phyloP scores from a whole-genome alignment of 495 filamentous ascomycete genomes.

The Podospora fimiseda region DNA sequence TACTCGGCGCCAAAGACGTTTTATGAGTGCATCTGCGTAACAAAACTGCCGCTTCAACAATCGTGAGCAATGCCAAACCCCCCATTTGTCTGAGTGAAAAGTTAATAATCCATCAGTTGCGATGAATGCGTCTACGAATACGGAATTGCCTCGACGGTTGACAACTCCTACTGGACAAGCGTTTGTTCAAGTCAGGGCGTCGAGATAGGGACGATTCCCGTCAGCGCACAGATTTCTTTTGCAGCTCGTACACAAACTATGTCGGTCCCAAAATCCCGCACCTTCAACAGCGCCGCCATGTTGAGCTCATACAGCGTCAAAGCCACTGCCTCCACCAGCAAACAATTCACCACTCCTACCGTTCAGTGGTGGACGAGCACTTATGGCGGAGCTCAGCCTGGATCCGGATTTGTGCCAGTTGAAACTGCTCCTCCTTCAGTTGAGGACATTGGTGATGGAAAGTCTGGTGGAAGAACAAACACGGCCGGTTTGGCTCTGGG shows the following conservation, averaged over 20 bases:
- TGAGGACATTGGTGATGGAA: neutral
- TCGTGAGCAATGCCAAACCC: neutral
- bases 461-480: neutral
- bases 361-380: neutral
- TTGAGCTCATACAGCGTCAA: neutral
- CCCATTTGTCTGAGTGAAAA: too few relatives aligned
- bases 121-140: neutral
- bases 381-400: neutral
- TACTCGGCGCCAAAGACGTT: neutral
- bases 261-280: neutral
- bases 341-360: too few relatives aligned
- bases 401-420: neutral
- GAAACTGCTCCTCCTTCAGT: neutral
- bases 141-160: neutral
- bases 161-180: neutral
- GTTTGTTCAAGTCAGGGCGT: neutral
- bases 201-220: neutral
- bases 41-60: neutral
- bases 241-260: neutral
- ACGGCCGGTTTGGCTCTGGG: neutral
- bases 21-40: neutral
- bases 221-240: neutral
- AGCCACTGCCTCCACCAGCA: neutral
- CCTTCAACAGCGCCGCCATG: neutral
- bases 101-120: too few relatives aligned